Base-by-base conservation (phyloP, 2,329 filamentous ascomycete genomes). In the Didymella pomorum region DNA sequence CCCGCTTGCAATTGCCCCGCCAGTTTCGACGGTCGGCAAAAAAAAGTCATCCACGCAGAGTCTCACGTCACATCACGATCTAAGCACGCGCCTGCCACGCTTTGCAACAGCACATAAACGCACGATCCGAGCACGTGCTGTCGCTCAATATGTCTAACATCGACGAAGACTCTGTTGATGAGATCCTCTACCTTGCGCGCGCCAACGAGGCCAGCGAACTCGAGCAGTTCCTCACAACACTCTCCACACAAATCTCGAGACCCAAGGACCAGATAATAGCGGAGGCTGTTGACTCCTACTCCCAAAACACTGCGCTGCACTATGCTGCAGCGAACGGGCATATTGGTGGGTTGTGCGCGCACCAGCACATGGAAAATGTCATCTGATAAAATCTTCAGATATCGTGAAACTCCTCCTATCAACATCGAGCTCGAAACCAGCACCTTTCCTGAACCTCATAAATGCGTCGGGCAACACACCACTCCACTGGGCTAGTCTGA, bases 241-340 rank as follows among this genome's bases (percentile, higher is more conserved):
- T 96, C 20, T 82, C 87, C 28, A 79, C 84, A 64, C 84, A 88
- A 56, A 87, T 92, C 73, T 82, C 80, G 57, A 82, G 82, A 48
- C 77, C 85, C 0, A 83, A 85, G n/a, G 84, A 88, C 56, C 68
- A 69, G 44, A 83, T 97, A 58, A 77, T 97, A 45, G 77, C 84
- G 48, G 85, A 86, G 14, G 90, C 90, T 23, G 86, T 87, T 64
- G 93, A 97, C 73, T 83, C 87, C 41, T 85, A 88, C 66, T 91
- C 89, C 64, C 90, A 91, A 56, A 96, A 93, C 63, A 90, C 89
- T 52, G 82, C 87, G 45, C 78, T 98, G 72, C 95, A 99, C 79
- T 97, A 96, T 86, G 92, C 93, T 8, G 88, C 92, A 23, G 95
- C 92, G 25, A 99, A 99, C 74, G 94, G 94, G 1, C 89, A 97